Evolutionary conservation across 108 stramenopile species (phyloP).

Genomic region (Bacterosira constricta): DNA sequence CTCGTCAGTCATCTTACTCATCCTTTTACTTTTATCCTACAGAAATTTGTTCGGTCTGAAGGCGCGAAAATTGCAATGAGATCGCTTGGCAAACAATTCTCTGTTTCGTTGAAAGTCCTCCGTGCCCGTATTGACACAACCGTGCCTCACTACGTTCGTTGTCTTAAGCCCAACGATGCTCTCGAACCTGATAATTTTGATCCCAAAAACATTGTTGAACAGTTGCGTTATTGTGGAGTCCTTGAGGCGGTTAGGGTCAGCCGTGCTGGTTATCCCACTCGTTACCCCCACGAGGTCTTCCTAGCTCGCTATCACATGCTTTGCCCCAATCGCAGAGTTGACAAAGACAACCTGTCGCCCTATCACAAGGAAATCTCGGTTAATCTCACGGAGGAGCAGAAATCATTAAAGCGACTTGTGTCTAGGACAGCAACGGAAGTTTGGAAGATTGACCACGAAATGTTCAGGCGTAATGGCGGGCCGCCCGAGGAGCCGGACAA

Average conservation of each 20-base stretch:
- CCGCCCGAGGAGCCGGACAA: conserved; percentile 9
- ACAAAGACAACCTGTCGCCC: conserved; percentile 44
- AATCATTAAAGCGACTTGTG: conserved; percentile 48
- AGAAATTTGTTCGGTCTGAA: conserved; percentile 54
- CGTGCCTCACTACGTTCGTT: conserved; percentile 97
- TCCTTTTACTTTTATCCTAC: background rate
- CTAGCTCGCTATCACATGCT: conserved; percentile 47
- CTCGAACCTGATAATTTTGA: conserved; percentile 81
- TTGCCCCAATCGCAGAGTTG: conserved; percentile 37
- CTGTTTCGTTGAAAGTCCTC: conserved; percentile 86
- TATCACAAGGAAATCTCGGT: conserved; percentile 41
- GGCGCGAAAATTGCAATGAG: conserved; percentile 48
- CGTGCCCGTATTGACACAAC: conserved; percentile 91
- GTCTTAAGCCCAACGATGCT: conserved; percentile 91
- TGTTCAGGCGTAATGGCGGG: background rate
- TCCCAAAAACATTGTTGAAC: conserved; percentile 83
- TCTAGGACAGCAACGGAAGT: conserved; percentile 50
- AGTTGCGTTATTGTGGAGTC: conserved; percentile 89
- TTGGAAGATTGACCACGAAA: conserved; percentile 37
- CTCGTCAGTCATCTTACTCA: background rate
- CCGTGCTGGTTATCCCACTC: conserved; percentile 88
- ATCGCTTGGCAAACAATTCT: conserved; percentile 90
- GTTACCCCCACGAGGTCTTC: conserved; percentile 76
- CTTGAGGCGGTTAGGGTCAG: conserved; percentile 91
- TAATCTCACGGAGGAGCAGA: conserved; percentile 48